Evolutionary conservation across 2,329 filamentous ascomycete genomes (phyloP), one percentile per base, ranked within the genome.

Genomic region (Calonectria pteridis): DNA sequence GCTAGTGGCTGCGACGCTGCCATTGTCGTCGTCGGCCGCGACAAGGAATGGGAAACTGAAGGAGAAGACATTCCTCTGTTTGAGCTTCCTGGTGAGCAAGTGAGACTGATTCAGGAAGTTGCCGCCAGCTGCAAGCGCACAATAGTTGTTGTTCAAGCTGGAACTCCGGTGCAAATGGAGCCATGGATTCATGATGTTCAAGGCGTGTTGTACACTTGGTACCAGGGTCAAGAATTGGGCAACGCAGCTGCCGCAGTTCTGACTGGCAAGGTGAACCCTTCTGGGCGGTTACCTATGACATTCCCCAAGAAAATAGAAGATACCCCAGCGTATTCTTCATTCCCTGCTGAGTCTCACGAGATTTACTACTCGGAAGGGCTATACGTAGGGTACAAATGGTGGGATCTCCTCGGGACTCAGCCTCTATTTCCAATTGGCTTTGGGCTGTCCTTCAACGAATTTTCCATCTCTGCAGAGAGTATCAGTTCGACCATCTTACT

Each of bases 351-450:
- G 28, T n/a, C 4, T 6, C 55, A 20, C 16, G 58, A 63, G 13
- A 51, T 50, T n/a, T 53, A 64, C 46, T 55, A 70, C 35, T 55
- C 58, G 1, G 67, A 70, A 14, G 33, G 46, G 11, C 11, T 70
- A 10, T 70, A 43, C 26, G 67, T 70, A 6, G 67, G 67, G 6
- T 70, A 70, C 46, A 70, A 63, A 46, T 70, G 58, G 67, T 70
- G 67, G 67, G 58, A 64, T 55, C 67, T 64, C 6, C 18, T 64
- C 1, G 58, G 46, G 7, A 70, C 35, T 10, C 23, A 3, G 11
- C 67, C 67, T 9, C 13, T 64, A n/a, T 70, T 64, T n/a, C 58
- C 67, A 5, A 49, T 70, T 31, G 67, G 67, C 2, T 65, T 43
- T 26, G 67, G 67, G 3, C 58, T 64, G 1, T 55, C 67, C 5